Conservation (phyloP, 805 yeast species). For the Lipomyces japonicus region DNA sequence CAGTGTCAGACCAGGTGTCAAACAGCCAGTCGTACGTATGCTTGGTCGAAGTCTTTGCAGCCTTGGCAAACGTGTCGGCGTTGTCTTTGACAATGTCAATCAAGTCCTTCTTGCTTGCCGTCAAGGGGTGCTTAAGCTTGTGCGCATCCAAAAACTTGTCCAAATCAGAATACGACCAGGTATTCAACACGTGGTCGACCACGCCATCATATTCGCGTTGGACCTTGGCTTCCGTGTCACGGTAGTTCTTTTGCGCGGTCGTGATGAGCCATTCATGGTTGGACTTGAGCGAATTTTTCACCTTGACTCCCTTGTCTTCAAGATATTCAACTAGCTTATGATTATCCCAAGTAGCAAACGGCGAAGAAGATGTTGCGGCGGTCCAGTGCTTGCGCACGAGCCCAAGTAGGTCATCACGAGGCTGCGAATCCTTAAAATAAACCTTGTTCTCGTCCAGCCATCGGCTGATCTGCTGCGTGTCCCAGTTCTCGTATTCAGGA, state of each 20-base stretch:
- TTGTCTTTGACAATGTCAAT: constrained; percentile 19
- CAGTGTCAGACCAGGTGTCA: constrained; percentile 30
- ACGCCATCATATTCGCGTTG: constrained; percentile 6
- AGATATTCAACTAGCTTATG: constrained; percentile 14
- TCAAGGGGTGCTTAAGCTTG: constrained; percentile 9
- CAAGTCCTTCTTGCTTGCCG: constrained; percentile 14
- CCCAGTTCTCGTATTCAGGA: constrained; percentile 38
- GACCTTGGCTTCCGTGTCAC: not conserved
- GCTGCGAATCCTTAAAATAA: constrained; percentile 1
- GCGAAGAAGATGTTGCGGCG: constrained; percentile 10
- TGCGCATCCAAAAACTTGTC: constrained; percentile 16
- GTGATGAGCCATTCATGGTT: constrained; percentile 24
- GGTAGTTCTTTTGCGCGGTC: constrained; percentile 13
- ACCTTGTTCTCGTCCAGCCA: constrained; percentile 23
- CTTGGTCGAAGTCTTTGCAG: constrained; percentile 2
- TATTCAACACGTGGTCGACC: constrained; percentile 21
- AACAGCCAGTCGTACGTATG: constrained; percentile 28
- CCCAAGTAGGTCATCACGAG: constrained; percentile 25
- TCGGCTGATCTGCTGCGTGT: constrained; percentile 10
- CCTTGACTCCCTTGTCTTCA: constrained; percentile 11
- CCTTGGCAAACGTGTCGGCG: constrained; percentile 17
- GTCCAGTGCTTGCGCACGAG: constrained; percentile 26
- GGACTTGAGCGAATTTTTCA: constrained; percentile 6
- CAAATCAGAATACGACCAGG: constrained; percentile 23
- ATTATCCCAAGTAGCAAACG: constrained; percentile 19